Evolutionary conservation across 345 rosid genomes (phyloP).

Genomic region (Linum tenue): DNA sequence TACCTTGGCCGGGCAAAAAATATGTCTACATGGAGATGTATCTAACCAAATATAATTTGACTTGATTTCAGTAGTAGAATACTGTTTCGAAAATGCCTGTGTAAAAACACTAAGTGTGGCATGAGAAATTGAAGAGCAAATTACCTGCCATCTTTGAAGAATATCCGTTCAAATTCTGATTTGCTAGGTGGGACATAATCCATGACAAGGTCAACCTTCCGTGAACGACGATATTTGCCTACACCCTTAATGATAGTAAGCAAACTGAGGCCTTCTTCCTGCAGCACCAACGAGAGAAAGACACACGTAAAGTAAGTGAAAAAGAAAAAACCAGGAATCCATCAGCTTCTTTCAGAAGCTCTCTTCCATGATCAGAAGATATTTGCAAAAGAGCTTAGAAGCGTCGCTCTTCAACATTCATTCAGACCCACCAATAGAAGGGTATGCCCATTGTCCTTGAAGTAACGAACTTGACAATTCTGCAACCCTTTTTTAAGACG

Average conservation of each 20-base stretch:
- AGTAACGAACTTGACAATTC: slow-evolving; percentile 46
- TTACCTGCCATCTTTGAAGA: slow-evolving; percentile 29
- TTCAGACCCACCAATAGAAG: slow-evolving; percentile 47
- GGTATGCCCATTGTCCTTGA: slow-evolving; percentile 55
- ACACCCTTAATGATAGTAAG: slow-evolving; percentile 27
- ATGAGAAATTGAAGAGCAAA: background rate
- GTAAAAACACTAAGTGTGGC: too few relatives aligned
- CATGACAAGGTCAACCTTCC: slow-evolving; percentile 33
- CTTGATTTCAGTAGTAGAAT: too few relatives aligned
- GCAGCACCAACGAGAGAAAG: slow-evolving; percentile 9
- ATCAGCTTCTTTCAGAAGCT: background rate
- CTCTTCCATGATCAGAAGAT: background rate
- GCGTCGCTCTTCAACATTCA: background rate
- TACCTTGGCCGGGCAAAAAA: too few relatives aligned
- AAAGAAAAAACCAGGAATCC: slow-evolving; percentile 48
- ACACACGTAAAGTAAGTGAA: slow-evolving; percentile 11
- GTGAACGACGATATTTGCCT: slow-evolving; percentile 49
- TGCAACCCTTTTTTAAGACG: slow-evolving; percentile 37
- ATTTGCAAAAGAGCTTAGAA: background rate
- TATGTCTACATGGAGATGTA: too few relatives aligned
- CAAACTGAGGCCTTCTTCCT: slow-evolving; percentile 62
- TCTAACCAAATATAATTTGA: too few relatives aligned
- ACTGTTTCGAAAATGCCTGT: too few relatives aligned
- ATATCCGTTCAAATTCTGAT: slow-evolving; percentile 34
- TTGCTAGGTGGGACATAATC: slow-evolving; percentile 57